Evolutionary conservation across 2,329 filamentous ascomycete species (phyloP).

Genomic region (Botrytis paeoniae): DNA sequence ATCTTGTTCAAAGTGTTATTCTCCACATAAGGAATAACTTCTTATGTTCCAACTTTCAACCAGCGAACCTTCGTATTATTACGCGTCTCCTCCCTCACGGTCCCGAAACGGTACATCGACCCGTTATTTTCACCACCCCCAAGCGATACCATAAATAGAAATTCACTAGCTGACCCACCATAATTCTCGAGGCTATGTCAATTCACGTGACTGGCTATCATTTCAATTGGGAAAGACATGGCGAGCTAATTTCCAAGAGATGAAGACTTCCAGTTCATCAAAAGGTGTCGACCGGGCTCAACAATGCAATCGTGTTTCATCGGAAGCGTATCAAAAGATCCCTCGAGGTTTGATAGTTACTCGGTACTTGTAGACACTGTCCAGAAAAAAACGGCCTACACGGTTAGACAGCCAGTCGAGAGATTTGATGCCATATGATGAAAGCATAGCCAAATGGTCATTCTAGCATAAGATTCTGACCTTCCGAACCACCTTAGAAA

Average conservation of each 20-base stretch:
- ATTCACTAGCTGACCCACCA: conserved; percentile 5
- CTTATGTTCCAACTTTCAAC: conserved; percentile 7
- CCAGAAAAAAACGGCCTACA: neutral
- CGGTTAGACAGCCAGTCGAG: neutral
- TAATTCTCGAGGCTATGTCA: neutral
- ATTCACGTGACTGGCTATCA: neutral
- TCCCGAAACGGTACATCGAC: neutral
- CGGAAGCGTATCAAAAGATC: neutral
- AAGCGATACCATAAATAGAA: conserved; percentile 15
- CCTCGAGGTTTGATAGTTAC: neutral
- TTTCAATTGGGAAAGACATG: neutral
- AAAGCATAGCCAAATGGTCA: neutral
- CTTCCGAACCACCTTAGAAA: neutral
- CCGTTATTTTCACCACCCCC: neutral
- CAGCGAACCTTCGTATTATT: neutral
- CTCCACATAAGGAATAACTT: conserved; percentile 10
- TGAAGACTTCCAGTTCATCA: neutral
- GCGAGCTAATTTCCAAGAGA: conserved; percentile 5
- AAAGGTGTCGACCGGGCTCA: neutral
- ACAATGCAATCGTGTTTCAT: neutral
- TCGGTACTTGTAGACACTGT: neutral
- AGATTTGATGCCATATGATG: neutral
- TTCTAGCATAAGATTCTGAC: neutral
- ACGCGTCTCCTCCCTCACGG: conserved; percentile 12
- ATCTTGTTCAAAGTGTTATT: conserved; percentile 1